These are phyloP conservation scores for Priceomyces fermenticarens DNA, from an alignment of 805 yeast genomes.

Conservation along the genomic window DNA sequence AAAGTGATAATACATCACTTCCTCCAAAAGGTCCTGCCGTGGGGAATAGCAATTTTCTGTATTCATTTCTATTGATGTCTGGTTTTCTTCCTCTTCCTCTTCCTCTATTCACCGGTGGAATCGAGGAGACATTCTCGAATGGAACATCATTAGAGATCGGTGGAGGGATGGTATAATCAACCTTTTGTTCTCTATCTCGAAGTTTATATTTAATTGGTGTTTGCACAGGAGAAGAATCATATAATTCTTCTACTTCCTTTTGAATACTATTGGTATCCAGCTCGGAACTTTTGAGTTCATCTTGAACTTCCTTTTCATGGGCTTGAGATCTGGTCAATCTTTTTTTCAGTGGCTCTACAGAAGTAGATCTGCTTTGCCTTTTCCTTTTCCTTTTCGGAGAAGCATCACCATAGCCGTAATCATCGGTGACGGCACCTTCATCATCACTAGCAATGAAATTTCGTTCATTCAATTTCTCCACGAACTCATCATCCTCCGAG, in stretches of 20 bases:
- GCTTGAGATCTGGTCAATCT: constrained; percentile 17
- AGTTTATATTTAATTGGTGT: constrained; percentile 43
- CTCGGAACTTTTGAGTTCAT: constrained; percentile 11
- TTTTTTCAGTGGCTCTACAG: constrained; percentile 19
- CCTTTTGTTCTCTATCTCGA: constrained; percentile 50
- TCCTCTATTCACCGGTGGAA: constrained; percentile 13
- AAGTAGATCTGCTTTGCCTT: constrained; percentile 19
- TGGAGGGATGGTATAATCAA: constrained; percentile 82
- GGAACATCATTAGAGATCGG: constrained; percentile 54
- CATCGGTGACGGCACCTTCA: constrained; percentile 22
- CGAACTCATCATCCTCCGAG: constrained; percentile 21
- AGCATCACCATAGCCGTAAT: constrained; percentile 17
- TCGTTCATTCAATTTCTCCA: constrained; percentile 29
- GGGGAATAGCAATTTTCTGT: constrained; percentile 73
- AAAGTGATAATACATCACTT: constrained; percentile 81
- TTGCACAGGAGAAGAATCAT: constrained; percentile 58
- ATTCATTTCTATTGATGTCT: constrained; percentile 42
- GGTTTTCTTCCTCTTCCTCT: constrained; percentile 41
- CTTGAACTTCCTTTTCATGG: constrained; percentile 2
- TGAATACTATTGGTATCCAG: constrained; percentile 42
- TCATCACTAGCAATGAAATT: constrained; percentile 39
- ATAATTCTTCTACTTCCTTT: constrained; percentile 65
- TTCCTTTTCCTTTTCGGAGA: constrained; percentile 9
- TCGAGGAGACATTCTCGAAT: constrained; percentile 14
- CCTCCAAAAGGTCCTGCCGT: constrained; percentile 99